Base-by-base conservation (phyloP, 495 filamentous ascomycete genomes). In the Umbilicaria muhlenbergii region DNA sequence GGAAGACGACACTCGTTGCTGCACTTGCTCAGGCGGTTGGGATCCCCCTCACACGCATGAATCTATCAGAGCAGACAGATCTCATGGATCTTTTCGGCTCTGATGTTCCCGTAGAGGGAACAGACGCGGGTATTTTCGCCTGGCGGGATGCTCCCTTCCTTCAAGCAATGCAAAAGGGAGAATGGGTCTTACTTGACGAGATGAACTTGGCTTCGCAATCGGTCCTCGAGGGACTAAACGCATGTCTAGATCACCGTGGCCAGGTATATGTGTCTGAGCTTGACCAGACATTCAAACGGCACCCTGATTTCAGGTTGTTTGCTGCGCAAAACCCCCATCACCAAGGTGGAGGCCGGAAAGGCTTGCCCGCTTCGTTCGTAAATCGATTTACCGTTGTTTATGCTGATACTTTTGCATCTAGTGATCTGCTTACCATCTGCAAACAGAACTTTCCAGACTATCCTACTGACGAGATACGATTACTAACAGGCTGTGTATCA, bases 131-230 rank as follows among this genome's bases (percentile, higher is more conserved):
- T 2, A 77, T 81, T 42, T 99, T 99, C 49, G 76, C 77, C 5
- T 99, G 92, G 92, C 75, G 86, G 46, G 88, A 96, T 60, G 92
- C 86, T 12, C 87, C 92, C 1, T 99, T 96, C 56, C 64, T 99
- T 32, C 79, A 80, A 57, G 92, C 92, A 8, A 96, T 99, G 89
- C 88, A 92, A 57, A 78, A 74, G 37, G 92, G 92, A 11, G 77
- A 88, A 49, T 99, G 92, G 92, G 89, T 96, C 7, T 64, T 99
- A 8, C 66, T 99, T 1, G 92, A 99, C 59, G 92, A 99, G 67
- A 95, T 99, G 92, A 99, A 99, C 52, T 56, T 99, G 40, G 92
- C 92, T 3, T 96, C 92, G 0, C 92, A 96, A 56, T 92, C 88
- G 5, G 87, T 99, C 18, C 77, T 99, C 2, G 92, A 99, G 60